These are phyloP conservation scores for Cymbopogon flexuosus DNA, from an alignment of 202 grass and related monocot genomes.

Conservation along the genomic window DNA sequence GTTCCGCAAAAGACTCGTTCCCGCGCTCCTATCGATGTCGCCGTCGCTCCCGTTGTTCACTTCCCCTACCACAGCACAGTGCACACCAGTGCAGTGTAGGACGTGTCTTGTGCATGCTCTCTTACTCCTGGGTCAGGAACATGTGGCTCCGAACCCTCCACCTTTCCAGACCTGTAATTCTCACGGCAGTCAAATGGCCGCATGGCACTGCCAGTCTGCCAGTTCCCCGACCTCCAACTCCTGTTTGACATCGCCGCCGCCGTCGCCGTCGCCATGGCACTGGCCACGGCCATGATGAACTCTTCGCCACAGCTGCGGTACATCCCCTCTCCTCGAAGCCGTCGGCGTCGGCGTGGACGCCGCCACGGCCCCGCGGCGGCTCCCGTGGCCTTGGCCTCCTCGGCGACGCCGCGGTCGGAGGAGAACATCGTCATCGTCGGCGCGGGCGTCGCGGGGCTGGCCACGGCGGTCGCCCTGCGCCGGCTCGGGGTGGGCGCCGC, in stretches of 20 bases:
- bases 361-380: neutral
- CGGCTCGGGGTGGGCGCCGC: slow-evolving; percentile 57
- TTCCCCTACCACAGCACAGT: neutral
- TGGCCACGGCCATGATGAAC: neutral
- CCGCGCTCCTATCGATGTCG: too few relatives aligned
- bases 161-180: neutral
- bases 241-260: neutral
- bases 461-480: slow-evolving; percentile 59
- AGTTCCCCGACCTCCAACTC: neutral
- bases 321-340: neutral
- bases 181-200: neutral
- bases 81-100: neutral
- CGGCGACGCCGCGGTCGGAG: neutral
- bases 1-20: too few relatives aligned
- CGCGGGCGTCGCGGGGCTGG: slow-evolving; percentile 76
- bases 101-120: slow-evolving; percentile 22
- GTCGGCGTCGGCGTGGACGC: neutral
- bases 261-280: slow-evolving; percentile 22
- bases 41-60: too few relatives aligned
- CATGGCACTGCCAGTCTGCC: neutral
- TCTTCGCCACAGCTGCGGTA: slow-evolving; percentile 3
- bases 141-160: slow-evolving; percentile 20
- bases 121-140: slow-evolving; percentile 13
- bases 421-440: slow-evolving; percentile 68
- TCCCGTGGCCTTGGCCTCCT: neutral